These are phyloP conservation scores for Pyracantha coccinea DNA, from an alignment of 331 rosid genomes.

Conservation along the genomic window DNA sequence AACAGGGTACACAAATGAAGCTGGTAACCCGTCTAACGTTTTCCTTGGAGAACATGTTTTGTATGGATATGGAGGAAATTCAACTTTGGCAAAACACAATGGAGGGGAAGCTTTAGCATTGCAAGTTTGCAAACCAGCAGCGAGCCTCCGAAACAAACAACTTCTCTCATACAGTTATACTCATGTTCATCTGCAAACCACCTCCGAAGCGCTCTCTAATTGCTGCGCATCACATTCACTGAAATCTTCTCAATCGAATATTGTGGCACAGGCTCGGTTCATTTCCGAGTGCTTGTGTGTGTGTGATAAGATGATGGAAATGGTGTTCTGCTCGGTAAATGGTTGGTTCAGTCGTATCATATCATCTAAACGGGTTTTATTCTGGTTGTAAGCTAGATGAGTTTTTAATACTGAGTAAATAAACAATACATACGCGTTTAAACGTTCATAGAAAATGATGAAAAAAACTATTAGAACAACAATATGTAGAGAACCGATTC, in stretches of 20 bases:
- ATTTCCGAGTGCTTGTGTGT: not conserved
- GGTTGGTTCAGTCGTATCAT: not conserved
- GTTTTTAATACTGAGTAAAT: not conserved
- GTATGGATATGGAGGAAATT: too few species aligned
- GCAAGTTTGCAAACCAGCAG: too few species aligned
- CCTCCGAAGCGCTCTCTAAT: constrained; percentile 16
- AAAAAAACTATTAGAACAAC: not conserved
- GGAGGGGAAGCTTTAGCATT: not conserved
- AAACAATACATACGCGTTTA: not conserved
- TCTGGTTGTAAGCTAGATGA: not conserved
- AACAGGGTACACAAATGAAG: not conserved
- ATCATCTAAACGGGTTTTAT: not conserved
- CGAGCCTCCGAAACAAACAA: too few species aligned
- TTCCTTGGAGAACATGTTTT: too few species aligned
- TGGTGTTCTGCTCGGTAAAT: not conserved
- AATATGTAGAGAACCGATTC: not conserved
- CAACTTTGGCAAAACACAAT: too few species aligned
- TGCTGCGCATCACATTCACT: constrained; percentile 12
- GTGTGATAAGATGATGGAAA: not conserved
- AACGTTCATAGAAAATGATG: not conserved
- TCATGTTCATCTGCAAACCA: constrained; percentile 45
- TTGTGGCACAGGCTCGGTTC: too few species aligned
- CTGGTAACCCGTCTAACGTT: not conserved
- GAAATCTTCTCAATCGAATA: not conserved
- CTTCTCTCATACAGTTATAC: not conserved